Percentiles rank a stretch among this genome's conserved stretches.
Conservation (phyloP, 106 monocot genomes). For the Dioscorea alata region DNA sequence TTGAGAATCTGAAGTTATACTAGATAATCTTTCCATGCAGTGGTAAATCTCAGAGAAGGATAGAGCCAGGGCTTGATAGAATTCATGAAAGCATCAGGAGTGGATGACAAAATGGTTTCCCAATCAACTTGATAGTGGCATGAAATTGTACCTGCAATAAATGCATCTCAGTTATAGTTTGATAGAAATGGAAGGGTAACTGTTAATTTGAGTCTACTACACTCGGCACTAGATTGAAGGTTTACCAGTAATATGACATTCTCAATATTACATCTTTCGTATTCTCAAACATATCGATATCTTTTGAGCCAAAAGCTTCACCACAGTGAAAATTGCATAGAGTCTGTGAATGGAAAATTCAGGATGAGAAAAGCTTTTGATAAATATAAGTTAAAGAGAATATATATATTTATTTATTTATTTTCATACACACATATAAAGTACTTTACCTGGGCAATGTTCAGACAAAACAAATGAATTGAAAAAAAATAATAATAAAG, state of each 20-base stretch:
- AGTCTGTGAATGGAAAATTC: conserved; percentile 28
- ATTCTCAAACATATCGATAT: conserved; percentile 42
- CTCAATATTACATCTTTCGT: conserved; percentile 64
- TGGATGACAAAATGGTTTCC: conserved; percentile 78
- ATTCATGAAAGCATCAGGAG: conserved; percentile 49
- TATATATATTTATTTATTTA: no score
- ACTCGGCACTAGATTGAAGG: no score
- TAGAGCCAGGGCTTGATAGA: conserved; percentile 66
- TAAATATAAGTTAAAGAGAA: not conserved
- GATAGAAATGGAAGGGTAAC: no score
- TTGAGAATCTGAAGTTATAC: no score
- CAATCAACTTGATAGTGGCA: conserved; percentile 93
- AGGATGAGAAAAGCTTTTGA: not conserved
- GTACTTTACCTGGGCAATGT: no score
- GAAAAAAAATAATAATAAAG: no score
- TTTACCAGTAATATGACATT: conserved; percentile 92
- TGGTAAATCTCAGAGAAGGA: conserved; percentile 54
- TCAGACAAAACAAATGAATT: no score
- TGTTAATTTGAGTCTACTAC: no score
- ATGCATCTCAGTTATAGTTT: no score
- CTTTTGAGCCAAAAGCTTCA: conserved; percentile 55
- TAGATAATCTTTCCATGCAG: conserved; percentile 70
- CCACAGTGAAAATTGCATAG: conserved; percentile 63
- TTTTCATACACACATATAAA: no score
- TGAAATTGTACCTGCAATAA: conserved; percentile 83